Percentiles rank a stretch among this genome's conserved stretches.
Conservation (phyloP, 768 basidiomycete genomes). For the Russula sp. region DNA sequence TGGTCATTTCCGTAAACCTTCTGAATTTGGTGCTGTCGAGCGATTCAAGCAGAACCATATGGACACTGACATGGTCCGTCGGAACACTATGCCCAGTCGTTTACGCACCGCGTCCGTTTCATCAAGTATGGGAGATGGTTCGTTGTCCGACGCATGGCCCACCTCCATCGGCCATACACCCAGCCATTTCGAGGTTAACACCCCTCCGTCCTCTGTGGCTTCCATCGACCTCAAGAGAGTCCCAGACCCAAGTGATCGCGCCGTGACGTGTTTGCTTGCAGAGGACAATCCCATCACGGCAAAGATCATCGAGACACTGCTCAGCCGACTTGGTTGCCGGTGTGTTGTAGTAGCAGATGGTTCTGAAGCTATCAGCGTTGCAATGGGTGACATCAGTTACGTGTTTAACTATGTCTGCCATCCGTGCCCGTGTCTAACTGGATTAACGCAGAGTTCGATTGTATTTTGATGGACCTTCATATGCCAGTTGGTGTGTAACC, state of each 20-base stretch:
- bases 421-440: conserved; percentile 5
- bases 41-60: conserved; percentile 80
- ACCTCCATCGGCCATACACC: conserved; percentile 46
- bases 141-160: conserved; percentile 69
- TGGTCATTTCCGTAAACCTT: conserved; percentile 75
- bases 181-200: conserved; percentile 49
- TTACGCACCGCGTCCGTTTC: conserved; percentile 82
- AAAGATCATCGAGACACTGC: conserved; percentile 92
- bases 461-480: conserved; percentile 90
- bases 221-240: conserved; percentile 74
- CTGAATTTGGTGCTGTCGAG: conserved; percentile 82
- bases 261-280: conserved; percentile 89
- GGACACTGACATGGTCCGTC: conserved; percentile 60
- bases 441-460: conserved; percentile 73
- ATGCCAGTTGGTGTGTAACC: conserved; percentile 81
- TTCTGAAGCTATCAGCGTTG: conserved; percentile 93
- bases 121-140: conserved; percentile 65
- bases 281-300: conserved; percentile 98
- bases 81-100: conserved; percentile 81
- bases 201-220: conserved; percentile 79
- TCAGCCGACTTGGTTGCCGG: conserved; percentile 90
- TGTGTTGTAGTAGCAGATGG: conserved; percentile 95
- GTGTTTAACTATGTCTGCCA: conserved; percentile 21
- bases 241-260: conserved; percentile 73
- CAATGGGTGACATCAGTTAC: conserved; percentile 92